These are phyloP conservation scores for Solanum paucissectum DNA, from an alignment of 257 asterid genomes.

Conservation along the genomic window DNA sequence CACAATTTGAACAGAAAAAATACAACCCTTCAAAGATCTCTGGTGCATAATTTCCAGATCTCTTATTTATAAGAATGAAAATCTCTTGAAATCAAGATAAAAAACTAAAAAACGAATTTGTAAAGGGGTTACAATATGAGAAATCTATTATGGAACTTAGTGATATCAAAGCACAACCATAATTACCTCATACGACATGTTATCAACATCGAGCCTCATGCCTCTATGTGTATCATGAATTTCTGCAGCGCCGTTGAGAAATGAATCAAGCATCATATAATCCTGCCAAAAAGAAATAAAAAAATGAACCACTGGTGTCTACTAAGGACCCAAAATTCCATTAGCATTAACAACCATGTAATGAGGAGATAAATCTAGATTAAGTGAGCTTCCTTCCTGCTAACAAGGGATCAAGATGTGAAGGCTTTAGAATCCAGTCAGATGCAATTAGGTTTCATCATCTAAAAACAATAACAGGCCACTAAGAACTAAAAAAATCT, in stretches of 20 bases:
- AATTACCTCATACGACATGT: slow-evolving; percentile 87
- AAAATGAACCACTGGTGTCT: neutral
- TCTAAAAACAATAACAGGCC: neutral
- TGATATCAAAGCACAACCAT: neutral
- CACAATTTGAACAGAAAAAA: neutral
- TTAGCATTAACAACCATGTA: neutral
- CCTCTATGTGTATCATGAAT: slow-evolving; percentile 75
- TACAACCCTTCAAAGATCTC: neutral
- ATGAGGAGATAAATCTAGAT: neutral
- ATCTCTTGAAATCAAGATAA: neutral
- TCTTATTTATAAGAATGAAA: neutral
- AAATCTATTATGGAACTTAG: neutral
- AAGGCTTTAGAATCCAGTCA: neutral
- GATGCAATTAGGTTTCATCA: neutral
- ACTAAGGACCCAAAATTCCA: neutral
- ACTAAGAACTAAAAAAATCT: neutral
- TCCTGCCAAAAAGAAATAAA: slow-evolving; percentile 29
- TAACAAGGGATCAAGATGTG: neutral
- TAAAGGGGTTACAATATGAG: neutral
- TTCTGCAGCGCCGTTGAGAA: slow-evolving; percentile 44
- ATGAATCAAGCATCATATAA: slow-evolving; percentile 55
- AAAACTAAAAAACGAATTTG: neutral
- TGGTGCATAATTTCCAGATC: neutral
- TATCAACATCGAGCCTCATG: slow-evolving; percentile 92
- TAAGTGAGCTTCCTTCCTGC: neutral